phyloP scores from a whole-genome alignment of 176 grass and related monocot genomes.

The Raddia distichophylla region DNA sequence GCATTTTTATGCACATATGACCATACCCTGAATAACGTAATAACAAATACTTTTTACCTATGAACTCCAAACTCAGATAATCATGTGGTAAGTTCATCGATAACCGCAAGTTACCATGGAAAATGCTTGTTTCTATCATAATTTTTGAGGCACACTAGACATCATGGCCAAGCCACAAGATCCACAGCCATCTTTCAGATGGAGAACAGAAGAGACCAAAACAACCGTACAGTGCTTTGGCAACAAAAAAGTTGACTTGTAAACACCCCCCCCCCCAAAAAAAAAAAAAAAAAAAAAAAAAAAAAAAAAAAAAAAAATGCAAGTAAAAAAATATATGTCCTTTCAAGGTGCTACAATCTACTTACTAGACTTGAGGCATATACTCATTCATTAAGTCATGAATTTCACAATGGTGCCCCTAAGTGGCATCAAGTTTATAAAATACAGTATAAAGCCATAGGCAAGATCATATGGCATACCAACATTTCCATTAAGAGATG shows the following conservation, averaged over 20 bases:
- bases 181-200: not conserved
- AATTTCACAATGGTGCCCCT: not conserved
- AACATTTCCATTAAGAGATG: conserved; percentile 5
- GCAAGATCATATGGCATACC: not conserved
- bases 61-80: conserved; percentile 21
- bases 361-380: not conserved
- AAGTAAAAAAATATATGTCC: not conserved
- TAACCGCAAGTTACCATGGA: conserved; percentile 2
- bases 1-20: not conserved
- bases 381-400: not conserved
- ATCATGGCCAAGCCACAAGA: not conserved
- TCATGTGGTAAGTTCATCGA: not conserved
- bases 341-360: not conserved
- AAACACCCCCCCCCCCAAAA: not conserved
- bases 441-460: not conserved
- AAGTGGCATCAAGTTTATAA: not conserved
- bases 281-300: not conserved
- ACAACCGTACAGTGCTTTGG: conserved; percentile 9
- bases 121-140: not conserved
- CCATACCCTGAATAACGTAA: not conserved
- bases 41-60: conserved; percentile 9
- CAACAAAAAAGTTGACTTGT: conserved; percentile 7
- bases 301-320: not conserved
- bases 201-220: conserved; percentile 14
- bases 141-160: not conserved